A percentile compares a stretch with the other conserved stretches of the same genome.
These are phyloP conservation scores for Balakata baccata DNA, from an alignment of 345 rosid species.

Conservation along the genomic window DNA sequence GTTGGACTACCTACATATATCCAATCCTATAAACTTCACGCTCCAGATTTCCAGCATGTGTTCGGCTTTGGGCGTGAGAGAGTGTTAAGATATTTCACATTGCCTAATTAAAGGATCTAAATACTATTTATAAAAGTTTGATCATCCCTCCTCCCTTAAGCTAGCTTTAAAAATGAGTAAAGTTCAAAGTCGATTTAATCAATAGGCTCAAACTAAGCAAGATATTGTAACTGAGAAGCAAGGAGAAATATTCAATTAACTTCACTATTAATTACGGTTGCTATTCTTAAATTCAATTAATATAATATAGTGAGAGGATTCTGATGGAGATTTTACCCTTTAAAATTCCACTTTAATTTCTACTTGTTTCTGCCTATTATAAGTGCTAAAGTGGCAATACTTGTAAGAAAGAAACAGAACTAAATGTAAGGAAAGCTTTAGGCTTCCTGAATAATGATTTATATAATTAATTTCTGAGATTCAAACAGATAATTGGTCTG, in stretches of 20 bases:
- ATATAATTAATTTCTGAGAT: neutral
- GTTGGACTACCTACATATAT: too few relatives aligned
- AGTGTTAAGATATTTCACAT: too few relatives aligned
- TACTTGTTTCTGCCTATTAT: neutral
- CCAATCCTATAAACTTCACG: too few relatives aligned
- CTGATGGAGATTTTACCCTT: too few relatives aligned
- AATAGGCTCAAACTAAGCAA: neutral
- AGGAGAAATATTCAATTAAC: neutral
- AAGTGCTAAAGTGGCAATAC: too few relatives aligned
- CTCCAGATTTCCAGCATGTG: too few relatives aligned
- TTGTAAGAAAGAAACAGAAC: neutral
- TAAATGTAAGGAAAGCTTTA: neutral
- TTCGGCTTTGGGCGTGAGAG: too few relatives aligned
- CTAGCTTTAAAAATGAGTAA: too few relatives aligned
- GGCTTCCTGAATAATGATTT: neutral
- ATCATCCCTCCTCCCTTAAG: too few relatives aligned
- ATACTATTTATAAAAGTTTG: too few relatives aligned
- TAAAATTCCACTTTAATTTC: neutral
- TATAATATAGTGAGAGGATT: neutral
- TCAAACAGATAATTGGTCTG: neutral
- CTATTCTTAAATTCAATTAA: neutral
- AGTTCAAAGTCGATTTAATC: too few relatives aligned
- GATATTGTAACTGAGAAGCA: neutral
- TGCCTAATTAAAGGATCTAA: too few relatives aligned
- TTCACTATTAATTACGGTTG: neutral